Evolutionary conservation across 208 protist species (phyloP).

Genomic region (Acanthamoeba castellanii): DNA sequence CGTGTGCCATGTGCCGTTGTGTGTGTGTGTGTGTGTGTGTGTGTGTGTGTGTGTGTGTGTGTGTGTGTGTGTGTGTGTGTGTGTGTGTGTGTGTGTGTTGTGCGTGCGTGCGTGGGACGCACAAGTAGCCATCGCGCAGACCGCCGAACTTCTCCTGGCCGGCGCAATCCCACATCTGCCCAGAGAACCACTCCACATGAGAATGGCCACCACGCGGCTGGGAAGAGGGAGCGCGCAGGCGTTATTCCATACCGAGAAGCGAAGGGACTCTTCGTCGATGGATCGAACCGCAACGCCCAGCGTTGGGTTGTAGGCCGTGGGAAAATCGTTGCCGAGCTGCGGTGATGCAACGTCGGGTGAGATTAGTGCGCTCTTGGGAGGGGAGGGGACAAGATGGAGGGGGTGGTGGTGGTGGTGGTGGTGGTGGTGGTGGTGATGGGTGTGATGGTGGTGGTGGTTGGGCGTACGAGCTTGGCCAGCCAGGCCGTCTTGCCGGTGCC

Average conservation of each 20-base stretch:
- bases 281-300: neutral
- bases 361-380: no score
- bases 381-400: neutral
- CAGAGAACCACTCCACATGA: neutral
- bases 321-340: neutral
- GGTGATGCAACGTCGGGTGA: no score
- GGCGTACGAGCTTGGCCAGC: slow-evolving; percentile 91
- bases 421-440: no score
- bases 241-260: no score
- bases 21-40: neutral
- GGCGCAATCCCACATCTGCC: slow-evolving; percentile 97
- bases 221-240: no score
- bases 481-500: slow-evolving; percentile 99
- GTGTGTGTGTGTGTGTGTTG: neutral
- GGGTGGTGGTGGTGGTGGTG: no score
- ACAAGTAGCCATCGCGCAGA: slow-evolving; percentile 99
- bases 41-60: no score
- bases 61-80: neutral
- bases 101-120: neutral
- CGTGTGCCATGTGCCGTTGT: no score
- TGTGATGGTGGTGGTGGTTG: no score
- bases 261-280: neutral
- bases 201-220: no score
- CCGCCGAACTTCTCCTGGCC: slow-evolving; percentile 99
- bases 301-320: neutral